Evolutionary conservation across 164 flowering plant species (phyloP).

Genomic region (Buxus sempervirens): DNA sequence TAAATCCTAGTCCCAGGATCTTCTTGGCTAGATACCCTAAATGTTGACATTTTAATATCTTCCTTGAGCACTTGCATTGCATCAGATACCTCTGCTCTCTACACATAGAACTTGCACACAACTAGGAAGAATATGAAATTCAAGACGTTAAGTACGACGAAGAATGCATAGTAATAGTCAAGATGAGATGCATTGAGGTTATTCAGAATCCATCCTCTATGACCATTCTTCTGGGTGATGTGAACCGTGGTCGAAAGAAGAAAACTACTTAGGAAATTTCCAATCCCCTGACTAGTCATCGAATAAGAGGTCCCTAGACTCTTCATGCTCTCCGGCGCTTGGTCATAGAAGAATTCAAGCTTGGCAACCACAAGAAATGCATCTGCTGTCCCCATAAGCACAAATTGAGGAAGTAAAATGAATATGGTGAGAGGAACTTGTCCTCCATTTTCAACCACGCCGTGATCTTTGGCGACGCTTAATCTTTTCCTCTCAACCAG

Average conservation of each 20-base stretch:
- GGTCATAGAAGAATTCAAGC: constrained; percentile 77
- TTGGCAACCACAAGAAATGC: constrained; percentile 63
- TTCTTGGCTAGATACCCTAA: neutral
- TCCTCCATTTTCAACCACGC: constrained; percentile 31
- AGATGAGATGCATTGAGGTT: constrained; percentile 67
- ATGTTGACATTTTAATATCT: constrained; percentile 21
- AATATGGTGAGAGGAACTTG: constrained; percentile 54
- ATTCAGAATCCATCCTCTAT: constrained; percentile 56
- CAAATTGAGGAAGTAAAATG: constrained; percentile 57
- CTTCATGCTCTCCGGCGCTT: constrained; percentile 70
- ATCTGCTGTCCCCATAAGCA: constrained; percentile 66
- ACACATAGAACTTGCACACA: constrained; percentile 42
- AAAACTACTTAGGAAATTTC: constrained; percentile 62
- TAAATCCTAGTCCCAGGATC: neutral
- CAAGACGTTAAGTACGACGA: constrained; percentile 40
- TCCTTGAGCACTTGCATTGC: constrained; percentile 43
- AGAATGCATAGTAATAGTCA: constrained; percentile 58
- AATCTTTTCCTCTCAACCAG: constrained; percentile 41
- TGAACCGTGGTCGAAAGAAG: constrained; percentile 51
- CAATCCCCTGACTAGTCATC: constrained; percentile 45
- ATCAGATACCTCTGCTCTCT: constrained; percentile 61
- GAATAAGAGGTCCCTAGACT: constrained; percentile 71
- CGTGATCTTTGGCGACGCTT: constrained; percentile 36
- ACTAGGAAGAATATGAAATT: constrained; percentile 51
- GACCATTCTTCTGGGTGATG: constrained; percentile 41